Evolutionary conservation across 495 filamentous ascomycete genomes (phyloP), one percentile per base, ranked within the genome.

Genomic region (Filosporella fistucella): DNA sequence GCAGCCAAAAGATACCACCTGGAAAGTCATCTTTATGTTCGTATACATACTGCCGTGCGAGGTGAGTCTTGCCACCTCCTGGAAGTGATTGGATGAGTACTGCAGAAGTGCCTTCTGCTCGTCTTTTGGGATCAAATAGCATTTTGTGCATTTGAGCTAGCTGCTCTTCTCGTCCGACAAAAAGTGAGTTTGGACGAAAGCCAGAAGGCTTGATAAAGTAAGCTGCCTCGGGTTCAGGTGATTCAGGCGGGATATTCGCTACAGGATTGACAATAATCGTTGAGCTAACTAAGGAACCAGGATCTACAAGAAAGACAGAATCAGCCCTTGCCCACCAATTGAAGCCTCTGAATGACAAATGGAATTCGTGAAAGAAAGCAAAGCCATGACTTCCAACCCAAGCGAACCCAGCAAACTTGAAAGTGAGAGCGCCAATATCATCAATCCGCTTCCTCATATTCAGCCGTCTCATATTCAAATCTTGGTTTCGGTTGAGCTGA

Each of bases 21-120:
- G 75, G 76, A 54, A 83, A 93, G 55, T 80, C 71, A 9, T 75
- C 71, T 16, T 71, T 74, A 47, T 87, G 77, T 20, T 71, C 66
- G 44, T 86, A 88, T 41, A 90, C 84, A 55, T 91, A 93, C 63
- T 93, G 76, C 6, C 88, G 74, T 26, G 85, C 86, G n/a, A 91
- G 67, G 60, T 91, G 86, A 0, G 85, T 85, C 63, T 93, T 93
- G 17, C 88, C 88, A 1, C 79, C 79, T 12, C 88, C 88, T n/a
- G 87, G 80, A 24, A 86, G 76, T 36, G 82, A 82, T 51, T 80
- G 77, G 28, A 93, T 76, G 7, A 89, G 66, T 4, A 89, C 84
- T 12, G 79, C 82, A 38, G 77, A 80, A 2, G 82, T 81, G 7
- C 82, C 78, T 47, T 82, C 70, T 13, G 69, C 68, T 17, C 86